Evolutionary conservation across 441 rosid species (phyloP), one percentile per base, ranked within the genome.

Genomic region (Viola pubescens): DNA sequence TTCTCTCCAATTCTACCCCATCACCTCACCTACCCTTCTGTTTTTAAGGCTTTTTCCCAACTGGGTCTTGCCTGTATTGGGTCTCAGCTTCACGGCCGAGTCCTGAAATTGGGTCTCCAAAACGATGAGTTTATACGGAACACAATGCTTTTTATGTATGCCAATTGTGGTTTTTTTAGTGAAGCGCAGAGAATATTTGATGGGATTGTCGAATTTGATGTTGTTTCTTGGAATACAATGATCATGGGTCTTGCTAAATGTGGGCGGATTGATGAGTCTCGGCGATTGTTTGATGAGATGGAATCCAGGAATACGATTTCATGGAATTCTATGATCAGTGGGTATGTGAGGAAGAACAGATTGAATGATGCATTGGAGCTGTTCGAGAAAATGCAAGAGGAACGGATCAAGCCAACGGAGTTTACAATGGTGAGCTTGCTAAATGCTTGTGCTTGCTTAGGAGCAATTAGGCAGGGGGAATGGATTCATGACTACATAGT

Each of bases 311-410:
- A 70, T 58, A 67, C 60, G 11, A 66, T 83, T 45, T 67, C 96
- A 4, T 84, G 96, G 94, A 91, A 82, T 65, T 74, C 88, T 10
- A 80, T 85, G 88, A 75, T 81, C 7, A 82, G 94, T 70, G 91
- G 89, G 63, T 85, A 75, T 73, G 91, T 82, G 9, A 77, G 86
- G 79, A 85, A 76, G 49, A 82, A 75, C 9, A 80, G 60, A 66
- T 81, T 79, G 59, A 56, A 58, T 37, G 88, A 85, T 58, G 91
- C 94, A 34, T 44, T 82, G 74, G 79, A 80, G 58, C 76, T 89
- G 64, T 89, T 87, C 43, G n/a, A 58, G 5, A 69, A 73, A 60
- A 87, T 87, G 91, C 87, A 78, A 71, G 67, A 54, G 37, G 64
- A 58, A 49, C 43, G 37, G 42, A 69, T 84, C 68, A 65, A 65